Conservation (phyloP, 192 early-diverging fungal genomes). For the Pecoramyces ruminantium region DNA sequence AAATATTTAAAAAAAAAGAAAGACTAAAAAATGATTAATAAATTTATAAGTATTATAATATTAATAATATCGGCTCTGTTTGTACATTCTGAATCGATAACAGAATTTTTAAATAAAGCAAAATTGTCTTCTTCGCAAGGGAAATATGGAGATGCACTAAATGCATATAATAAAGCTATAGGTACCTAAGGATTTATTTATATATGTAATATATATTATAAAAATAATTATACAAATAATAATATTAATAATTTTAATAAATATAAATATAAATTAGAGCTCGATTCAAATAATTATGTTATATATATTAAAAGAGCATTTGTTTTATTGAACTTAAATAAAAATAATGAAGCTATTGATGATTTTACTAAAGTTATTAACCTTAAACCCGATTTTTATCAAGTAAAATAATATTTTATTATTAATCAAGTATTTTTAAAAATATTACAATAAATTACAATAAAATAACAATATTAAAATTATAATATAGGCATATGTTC, state of each 20-base stretch:
- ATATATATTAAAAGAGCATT: not conserved
- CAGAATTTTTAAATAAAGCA: not conserved
- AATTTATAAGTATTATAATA: not conserved
- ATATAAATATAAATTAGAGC: not conserved
- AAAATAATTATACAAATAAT: not conserved
- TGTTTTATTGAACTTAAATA: not conserved
- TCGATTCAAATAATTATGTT: not conserved
- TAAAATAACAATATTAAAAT: not conserved
- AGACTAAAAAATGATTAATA: no score
- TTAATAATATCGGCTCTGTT: not conserved
- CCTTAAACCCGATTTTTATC: not conserved
- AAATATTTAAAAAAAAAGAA: no score
- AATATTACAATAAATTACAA: no score
- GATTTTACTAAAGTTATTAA: not conserved
- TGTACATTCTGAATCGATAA: not conserved
- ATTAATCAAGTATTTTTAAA: no score
- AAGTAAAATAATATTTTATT: no score
- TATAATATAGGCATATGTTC: not conserved
- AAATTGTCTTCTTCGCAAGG: not conserved
- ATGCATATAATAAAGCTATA: not conserved
- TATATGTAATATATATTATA: no score
- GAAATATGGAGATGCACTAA: not conserved
- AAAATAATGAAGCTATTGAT: not conserved
- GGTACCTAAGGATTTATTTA: no score
- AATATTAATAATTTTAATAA: no score